Evolutionary conservation across 208 protist genomes (phyloP), one percentile per base, ranked within the genome.

Genomic region (Acanthamoeba sp.): DNA sequence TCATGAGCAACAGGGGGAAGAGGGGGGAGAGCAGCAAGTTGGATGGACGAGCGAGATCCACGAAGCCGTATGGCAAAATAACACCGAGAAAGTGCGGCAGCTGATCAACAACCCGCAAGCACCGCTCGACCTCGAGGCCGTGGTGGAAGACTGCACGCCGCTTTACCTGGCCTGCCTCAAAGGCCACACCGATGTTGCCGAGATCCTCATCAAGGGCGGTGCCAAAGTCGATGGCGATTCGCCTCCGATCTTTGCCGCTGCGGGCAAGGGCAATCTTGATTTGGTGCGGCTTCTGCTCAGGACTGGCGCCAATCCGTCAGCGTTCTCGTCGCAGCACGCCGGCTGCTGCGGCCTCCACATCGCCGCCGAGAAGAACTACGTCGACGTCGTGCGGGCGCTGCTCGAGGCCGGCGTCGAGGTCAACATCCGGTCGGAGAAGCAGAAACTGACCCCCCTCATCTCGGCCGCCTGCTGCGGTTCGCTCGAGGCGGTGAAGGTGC

Each of bases 11-110:
- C 62, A 71, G 62, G 71, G 71, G 36, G 78, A 87, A 7, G 78
- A 87, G 38, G 78, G 78, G n/a, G 78, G n/a, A 38, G 78, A 87
- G 45, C 78, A 87, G 78, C 85, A 91, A 38, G 85, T 91, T 16
- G 85, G 85, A 73, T 91, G 85, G 85, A 52, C 85, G 34, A 91
- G 85, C 55, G 85, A 91, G 85, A 91, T 91, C 34, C 85, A 91
- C 59, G 85, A 91, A 48, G 85, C 85, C 55, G 85, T 91, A 24
- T 91, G 85, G 85, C 85, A 91, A 55, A 91, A 91, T 55, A 91
- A 91, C 85, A 22, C 38, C 38, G 85, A 64, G 42, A 91, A 91
- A 34, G 85, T 91, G 57, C 50, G 34, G 12, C 85, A 91, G 40
- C 50, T 91, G 57, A 52, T 91, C 24, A 45, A 73, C n/a, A 73